A percentile compares a stretch with the other conserved stretches of the same genome.
phyloP scores from a whole-genome alignment of 2,329 filamentous ascomycete genomes.

The Fusarium multiceps region DNA sequence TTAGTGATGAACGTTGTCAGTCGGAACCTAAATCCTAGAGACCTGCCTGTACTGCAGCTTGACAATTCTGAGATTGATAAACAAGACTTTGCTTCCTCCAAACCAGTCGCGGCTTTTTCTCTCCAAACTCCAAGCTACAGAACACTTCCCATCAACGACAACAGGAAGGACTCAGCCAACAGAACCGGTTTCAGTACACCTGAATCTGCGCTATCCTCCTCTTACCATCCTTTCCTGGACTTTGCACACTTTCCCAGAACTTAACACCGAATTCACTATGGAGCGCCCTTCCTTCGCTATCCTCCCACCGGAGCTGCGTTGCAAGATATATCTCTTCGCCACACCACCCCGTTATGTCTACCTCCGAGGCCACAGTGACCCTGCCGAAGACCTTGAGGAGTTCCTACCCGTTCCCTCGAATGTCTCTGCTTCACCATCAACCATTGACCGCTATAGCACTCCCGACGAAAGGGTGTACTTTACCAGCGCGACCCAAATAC shows the following conservation, averaged over 20 bases:
- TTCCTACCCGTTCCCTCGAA: too few species aligned
- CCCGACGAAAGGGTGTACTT: too few species aligned
- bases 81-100: neutral
- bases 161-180: too few species aligned
- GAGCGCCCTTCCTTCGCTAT: neutral
- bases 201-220: too few species aligned
- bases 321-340: neutral
- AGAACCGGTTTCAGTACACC: too few species aligned
- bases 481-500: neutral
- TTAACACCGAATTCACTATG: neutral
- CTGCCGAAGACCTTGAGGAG: too few species aligned
- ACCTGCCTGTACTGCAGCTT: too few species aligned
- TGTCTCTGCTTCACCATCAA: too few species aligned
- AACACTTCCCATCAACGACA: neutral
- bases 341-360: neutral
- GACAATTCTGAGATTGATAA: too few species aligned
- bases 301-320: neutral
- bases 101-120: neutral
- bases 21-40: too few species aligned
- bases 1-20: neutral
- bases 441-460: too few species aligned
- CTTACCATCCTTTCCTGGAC: fast-evolving
- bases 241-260: fast-evolving
- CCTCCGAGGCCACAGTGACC: too few species aligned
- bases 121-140: neutral